Base-by-base conservation (phyloP, 306 rosid species). In the Phaseolus lunatus region DNA sequence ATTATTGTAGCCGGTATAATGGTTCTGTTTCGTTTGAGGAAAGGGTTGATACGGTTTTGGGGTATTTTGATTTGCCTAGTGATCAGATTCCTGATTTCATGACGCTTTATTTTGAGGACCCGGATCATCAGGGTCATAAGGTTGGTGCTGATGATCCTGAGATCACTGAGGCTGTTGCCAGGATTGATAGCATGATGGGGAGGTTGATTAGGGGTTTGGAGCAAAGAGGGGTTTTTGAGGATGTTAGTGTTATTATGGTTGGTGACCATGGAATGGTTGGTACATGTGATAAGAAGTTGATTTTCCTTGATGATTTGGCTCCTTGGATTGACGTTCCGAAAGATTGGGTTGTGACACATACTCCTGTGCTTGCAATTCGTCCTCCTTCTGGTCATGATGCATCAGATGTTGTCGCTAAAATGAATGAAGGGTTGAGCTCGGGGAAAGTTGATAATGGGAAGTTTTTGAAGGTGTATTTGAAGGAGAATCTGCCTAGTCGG, bases 261-360 rank as follows among this genome's bases (percentile, higher is more conserved):
- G 99, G 99, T 57, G 99, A 96, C 85, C 99, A 96, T 88, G 99
- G 99, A 39, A 96, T 96, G 99, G 99, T 96, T 82, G 97, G 98
- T 63, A 92, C 98, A 0, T 96, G 99, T 57, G 99, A 96, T 79
- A 88, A 91, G 44, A 96, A 96, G 80, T 77, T 96, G 63, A 83
- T 92, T 33, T 89, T 86, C 56, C 72, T 96, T 5, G 92, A 91
- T 67, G 98, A 92, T 80, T 77, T 96, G 84, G 82, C 76, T 50
- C 82, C 97, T 49, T 96, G 96, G 98, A 80, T 92, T 80, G 88
- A 86, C 15, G 57, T 96, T 74, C 96, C 90, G 0, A 58, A 10
- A 0, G 56, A 44, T 61, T 95, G 99, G 99, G 94, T 95, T 16
- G 85, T 80, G 33, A 82, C 93, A 0, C 27, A 72, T 76, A 85